Conservation (phyloP, 805 yeast genomes). For the Kuraishia hungarica region DNA sequence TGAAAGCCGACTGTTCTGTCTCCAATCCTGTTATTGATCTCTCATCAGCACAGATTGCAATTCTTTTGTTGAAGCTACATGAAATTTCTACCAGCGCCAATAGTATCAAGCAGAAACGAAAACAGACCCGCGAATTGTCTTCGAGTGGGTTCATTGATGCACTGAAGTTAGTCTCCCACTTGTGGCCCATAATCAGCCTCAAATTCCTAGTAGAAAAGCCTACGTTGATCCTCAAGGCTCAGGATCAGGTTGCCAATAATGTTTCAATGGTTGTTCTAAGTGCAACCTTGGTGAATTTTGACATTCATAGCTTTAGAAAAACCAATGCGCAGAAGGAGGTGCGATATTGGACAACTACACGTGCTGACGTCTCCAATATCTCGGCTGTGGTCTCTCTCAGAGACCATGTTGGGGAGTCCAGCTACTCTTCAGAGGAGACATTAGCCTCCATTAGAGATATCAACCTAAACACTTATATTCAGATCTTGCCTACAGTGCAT, state of each 20-base stretch:
- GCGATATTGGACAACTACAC: not conserved
- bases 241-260: constrained; percentile 2
- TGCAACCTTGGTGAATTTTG: not conserved
- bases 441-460: not conserved
- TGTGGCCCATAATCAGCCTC: constrained; percentile 13
- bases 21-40: constrained; percentile 9
- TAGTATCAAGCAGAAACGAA: no score
- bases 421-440: not conserved
- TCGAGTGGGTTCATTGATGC: not conserved
- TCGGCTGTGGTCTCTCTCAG: not conserved
- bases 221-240: constrained; percentile 13
- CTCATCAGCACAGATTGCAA: constrained; percentile 7
- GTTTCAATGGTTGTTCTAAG: constrained; percentile 11
- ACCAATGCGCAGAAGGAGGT: not conserved
- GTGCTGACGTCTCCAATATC: not conserved
- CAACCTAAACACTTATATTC: not conserved
- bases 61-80: constrained; percentile 3
- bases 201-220: constrained; percentile 21
- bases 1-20: constrained; percentile 6
- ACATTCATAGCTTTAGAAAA: not conserved
- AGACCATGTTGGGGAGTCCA: not conserved
- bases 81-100: not conserved
- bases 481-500: not conserved
- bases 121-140: not conserved
- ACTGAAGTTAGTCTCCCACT: not conserved